phyloP scores from a whole-genome alignment of 352 stramenopile species.

The Blastocystis sp. region DNA sequence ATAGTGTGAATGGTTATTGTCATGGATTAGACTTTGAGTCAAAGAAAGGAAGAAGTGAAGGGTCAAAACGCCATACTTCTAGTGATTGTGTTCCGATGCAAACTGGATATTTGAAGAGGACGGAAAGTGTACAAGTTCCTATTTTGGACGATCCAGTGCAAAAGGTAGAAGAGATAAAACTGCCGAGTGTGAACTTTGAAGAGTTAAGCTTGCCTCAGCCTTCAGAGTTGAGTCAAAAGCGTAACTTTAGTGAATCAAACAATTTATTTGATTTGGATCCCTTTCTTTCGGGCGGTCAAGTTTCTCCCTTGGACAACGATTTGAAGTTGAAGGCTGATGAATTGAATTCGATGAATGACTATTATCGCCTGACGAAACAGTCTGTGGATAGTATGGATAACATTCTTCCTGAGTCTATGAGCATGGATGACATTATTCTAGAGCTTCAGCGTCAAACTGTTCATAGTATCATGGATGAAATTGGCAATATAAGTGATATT shows the following conservation, averaged over 20 bases:
- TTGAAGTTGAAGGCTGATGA: constrained; percentile 21
- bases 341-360: constrained; percentile 55
- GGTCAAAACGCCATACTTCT: neutral
- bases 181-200: neutral
- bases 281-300: neutral
- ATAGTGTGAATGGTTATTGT: neutral
- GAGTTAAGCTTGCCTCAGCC: neutral
- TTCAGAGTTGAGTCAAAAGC: neutral
- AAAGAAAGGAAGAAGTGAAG: constrained; percentile 19
- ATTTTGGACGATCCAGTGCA: neutral
- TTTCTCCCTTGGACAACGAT: constrained; percentile 9
- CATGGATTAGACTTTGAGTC: constrained; percentile 41
- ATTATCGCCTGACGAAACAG: constrained; percentile 34
- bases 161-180: neutral
- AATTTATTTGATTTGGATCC: neutral
- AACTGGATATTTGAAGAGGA: constrained; percentile 16
- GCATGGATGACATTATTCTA: constrained; percentile 41
- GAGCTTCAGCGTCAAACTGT: constrained; percentile 47
- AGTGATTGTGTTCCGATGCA: neutral
- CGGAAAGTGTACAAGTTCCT: neutral
- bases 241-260: neutral
- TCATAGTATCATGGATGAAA: constrained; percentile 46
- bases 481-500: constrained; percentile 54
- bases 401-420: neutral
- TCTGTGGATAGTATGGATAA: neutral